A percentile compares a stretch with the other conserved stretches of the same genome.
Evolutionary conservation across 208 protist genomes (phyloP).

Genomic region (Trypanosoma grayi): DNA sequence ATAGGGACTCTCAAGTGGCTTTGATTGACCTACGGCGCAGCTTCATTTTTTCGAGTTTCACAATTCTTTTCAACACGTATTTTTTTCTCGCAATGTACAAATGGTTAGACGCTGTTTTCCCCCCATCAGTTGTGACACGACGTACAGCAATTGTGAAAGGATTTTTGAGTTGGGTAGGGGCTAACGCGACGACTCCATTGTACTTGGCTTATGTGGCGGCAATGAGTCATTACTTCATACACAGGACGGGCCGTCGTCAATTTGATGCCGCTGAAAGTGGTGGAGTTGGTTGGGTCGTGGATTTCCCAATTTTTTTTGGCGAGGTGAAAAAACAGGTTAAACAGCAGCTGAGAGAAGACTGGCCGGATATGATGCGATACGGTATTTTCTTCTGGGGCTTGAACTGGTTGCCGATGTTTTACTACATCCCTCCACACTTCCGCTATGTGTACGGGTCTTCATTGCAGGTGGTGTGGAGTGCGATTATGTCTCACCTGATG

Average conservation of each 20-base stretch:
- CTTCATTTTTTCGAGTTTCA: conserved; percentile 78
- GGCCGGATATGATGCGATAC: conserved; percentile 66
- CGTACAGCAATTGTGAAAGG: conserved; percentile 54
- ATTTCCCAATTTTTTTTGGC: not conserved
- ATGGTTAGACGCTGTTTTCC: conserved; percentile 43
- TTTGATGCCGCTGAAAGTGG: conserved; percentile 29
- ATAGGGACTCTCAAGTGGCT: conserved; percentile 24
- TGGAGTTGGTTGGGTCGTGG: conserved; percentile 15
- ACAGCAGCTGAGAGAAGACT: conserved; percentile 47
- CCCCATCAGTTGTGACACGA: conserved; percentile 46
- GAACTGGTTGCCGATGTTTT: conserved; percentile 84
- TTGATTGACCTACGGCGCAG: conserved; percentile 75
- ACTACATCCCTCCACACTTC: conserved; percentile 77
- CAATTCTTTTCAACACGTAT: conserved; percentile 55
- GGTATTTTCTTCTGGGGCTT: conserved; percentile 67
- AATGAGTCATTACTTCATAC: conserved; percentile 77
- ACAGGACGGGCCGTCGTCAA: conserved; percentile 53
- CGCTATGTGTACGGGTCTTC: conserved; percentile 60
- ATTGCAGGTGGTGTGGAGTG: conserved; percentile 72
- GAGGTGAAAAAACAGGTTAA: not conserved
- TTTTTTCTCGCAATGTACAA: conserved; percentile 68
- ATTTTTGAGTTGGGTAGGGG: conserved; percentile 62
- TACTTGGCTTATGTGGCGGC: conserved; percentile 68
- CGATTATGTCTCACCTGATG: conserved; percentile 71
- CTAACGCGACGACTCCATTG: conserved; percentile 57